Evolutionary conservation across 179 eudicot genomes (phyloP), one percentile per base, ranked within the genome.

Genomic region (Corrigiola litoralis): DNA sequence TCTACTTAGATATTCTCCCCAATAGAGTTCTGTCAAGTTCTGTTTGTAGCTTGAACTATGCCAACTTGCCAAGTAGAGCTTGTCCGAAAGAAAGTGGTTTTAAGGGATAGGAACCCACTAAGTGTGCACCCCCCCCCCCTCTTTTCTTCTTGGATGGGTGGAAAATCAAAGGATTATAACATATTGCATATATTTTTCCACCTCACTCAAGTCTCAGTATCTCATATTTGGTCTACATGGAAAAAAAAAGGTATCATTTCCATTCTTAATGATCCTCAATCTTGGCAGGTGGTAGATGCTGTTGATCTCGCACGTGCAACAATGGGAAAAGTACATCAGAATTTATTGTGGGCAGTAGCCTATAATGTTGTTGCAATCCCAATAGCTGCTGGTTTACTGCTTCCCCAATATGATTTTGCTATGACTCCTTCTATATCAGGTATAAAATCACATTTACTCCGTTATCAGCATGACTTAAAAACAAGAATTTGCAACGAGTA

Each of bases 351-450:
- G 98, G 98, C 98, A 52, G 85, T 89, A 45, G 90, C 86, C 29
- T 89, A 92, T 74, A 92, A 92, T 74, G 74, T 82, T 63, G 74
- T 92, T 62, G 80, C 96, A 51, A 78, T 92, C 54, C 98, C 98
- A 32, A 68, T 92, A 67, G 98, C 98, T 71, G 96, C 98, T 73
- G 98, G 98, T 21, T 14, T 85, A 21, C 79, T 92, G 53, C 92
- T 92, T 82, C 98, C 98, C 63, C 81, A 81, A 41, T 89, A 82
- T 63, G 95, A 89, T 80, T 92, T 89, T 77, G 96, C 98, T 34
- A 92, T 92, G 98, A 92, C 98, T n/a, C 98, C 96, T 69, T 92
- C 98, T 55, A 77, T 92, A 71, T 92, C 98, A 68, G 96, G 98
- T 87, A 69, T 73, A 46, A 60, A 41, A n/a, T 41, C 31, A 31